Evolutionary conservation across 2,329 filamentous ascomycete species (phyloP), one percentile per base, ranked within the genome.

Genomic region (Cladophialophora immunda): DNA sequence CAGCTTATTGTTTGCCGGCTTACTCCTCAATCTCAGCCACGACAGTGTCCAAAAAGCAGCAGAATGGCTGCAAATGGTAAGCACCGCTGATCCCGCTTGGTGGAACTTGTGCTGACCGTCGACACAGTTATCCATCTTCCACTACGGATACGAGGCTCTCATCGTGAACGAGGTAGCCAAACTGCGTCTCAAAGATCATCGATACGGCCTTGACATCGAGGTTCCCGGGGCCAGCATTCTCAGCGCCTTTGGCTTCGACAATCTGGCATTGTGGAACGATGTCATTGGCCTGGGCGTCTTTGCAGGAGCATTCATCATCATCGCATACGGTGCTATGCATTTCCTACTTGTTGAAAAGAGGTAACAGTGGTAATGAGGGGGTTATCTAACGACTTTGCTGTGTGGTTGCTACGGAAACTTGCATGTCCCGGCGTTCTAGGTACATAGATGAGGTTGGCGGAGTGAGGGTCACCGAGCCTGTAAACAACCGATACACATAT

Each of bases 111-210:
- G 55, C 75, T 82, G 73, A 79, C 64, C 36, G 62, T 36, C 19
- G 4, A 11, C 61, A 30, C 72, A 90, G 81, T 82, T 99, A 8
- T 97, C 94, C 1, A 99, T 99, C 70, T 99, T 99, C 86, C 95
- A 99, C 78, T 99, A 97, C 76, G 94, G 91, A 4, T 98, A 98
- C 74, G 95, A 99, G 83, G 92, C 92, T 1, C 86, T 99, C 15
- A 97, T 98, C 70, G 95, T 99, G 73, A 99, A 98, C 76, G 95
- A 99, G 81, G 96, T 97, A 55, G 89, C 93, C 29, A 92, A 93
- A 74, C 84, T 99, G 52, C 94, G 92, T 0, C 86, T 99, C 29
- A 88, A 96, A 50, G 95, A 99, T 78, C 90, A 95, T 79, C 96
- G 98, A 80, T 97, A 97, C 71, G 95, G 95, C 5, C 87, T 99